Base-by-base conservation (phyloP, 345 rosid species). In the Carallia brachiata region DNA sequence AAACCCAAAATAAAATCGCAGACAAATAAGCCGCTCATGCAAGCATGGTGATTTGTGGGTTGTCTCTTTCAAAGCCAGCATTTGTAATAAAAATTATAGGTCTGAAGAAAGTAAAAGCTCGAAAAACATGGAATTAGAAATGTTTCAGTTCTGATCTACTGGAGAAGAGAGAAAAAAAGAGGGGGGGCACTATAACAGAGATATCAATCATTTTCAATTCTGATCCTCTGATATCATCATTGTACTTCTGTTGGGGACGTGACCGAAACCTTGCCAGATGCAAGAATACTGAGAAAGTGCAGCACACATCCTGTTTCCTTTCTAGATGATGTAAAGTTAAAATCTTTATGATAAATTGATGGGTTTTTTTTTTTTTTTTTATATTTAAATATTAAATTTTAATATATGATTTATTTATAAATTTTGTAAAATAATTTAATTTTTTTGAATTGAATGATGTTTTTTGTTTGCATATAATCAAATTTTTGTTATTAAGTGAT, bases 181-280 rank as follows among this genome's bases (percentile, higher is more conserved):
- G 23, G 23, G 23, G 32, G 40, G 17, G 17, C 30, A 17, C 17
- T 56, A 36, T 2, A 23, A 23, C 3, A 44, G 12, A 39, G 74
- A 72, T 52, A 62, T 66, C 70, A 66, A 66, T 76, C 78, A n/a
- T 80, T 76, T 62, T 80, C 80, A 63, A n/a, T 2, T 36, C 23
- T 66, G 76, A 76, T 76, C 61, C 66, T 63, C 69, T 37, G 61
- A 57, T 13, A 55, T 69, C 75, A 59, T 4, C 10, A 57, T 6
- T 15, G 62, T 59, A 34, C 61, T 62, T 63, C 70, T 73, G 69
- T 53, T 36, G 30, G 1, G 40, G 59, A 16, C 36, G 37, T 62
- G 36, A 50, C 74, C 16, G 68, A 48, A 54, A 65, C 52, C 53
- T 30, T 53, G 32, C 60, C 70, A 68, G 65, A 52, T 44, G 47